These are phyloP conservation scores for Poa pratensis DNA, from an alignment of 176 grass and related monocot species.

Conservation along the genomic window DNA sequence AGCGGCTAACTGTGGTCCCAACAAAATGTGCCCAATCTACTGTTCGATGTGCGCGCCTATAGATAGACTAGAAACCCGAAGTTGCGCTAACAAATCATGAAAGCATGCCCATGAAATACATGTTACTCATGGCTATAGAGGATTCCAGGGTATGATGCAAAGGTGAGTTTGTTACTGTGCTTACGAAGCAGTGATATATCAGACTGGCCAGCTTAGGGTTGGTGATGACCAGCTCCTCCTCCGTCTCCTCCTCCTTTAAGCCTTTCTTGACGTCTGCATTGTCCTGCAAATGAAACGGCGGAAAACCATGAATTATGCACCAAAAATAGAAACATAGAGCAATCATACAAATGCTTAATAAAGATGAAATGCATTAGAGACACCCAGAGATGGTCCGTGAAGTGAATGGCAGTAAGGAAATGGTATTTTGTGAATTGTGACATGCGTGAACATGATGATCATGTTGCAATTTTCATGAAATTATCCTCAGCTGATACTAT, in stretches of 20 bases:
- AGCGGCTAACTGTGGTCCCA: background rate
- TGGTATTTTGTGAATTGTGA: no score
- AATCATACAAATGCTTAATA: background rate
- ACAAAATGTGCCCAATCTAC: background rate
- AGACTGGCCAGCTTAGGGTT: background rate
- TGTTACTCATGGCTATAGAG: background rate
- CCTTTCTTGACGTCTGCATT: background rate
- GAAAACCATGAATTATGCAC: background rate
- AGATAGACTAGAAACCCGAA: background rate
- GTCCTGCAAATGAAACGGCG: background rate
- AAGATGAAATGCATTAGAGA: background rate
- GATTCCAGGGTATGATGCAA: background rate
- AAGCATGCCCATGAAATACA: background rate
- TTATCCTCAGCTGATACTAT: background rate
- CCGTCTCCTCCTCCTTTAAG: background rate
- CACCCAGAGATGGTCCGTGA: background rate
- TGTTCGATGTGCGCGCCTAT: background rate
- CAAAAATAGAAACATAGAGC: background rate
- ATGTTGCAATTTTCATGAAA: background rate
- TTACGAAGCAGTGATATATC: conserved; percentile 2
- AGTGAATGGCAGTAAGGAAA: background rate
- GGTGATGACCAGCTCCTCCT: background rate
- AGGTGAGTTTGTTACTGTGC: background rate
- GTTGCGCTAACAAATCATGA: background rate
- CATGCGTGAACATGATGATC: background rate